Conservation (phyloP, 768 basidiomycete species). For the Atractiella rhizophila region DNA sequence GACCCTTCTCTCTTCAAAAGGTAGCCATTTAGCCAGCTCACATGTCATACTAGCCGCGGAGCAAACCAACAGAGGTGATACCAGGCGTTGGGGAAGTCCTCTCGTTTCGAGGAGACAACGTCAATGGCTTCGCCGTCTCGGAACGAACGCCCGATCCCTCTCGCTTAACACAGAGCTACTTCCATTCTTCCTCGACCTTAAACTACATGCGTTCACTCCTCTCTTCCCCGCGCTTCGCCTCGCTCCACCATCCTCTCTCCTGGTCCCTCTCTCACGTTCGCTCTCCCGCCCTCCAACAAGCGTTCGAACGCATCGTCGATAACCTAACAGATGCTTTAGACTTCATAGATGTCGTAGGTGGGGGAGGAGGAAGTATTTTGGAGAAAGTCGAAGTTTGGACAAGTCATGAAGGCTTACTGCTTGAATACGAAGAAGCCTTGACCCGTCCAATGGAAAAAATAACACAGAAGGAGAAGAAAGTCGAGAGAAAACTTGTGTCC, state of each 20-base stretch:
- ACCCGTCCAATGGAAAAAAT: no score
- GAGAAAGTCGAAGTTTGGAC: constrained; percentile 87
- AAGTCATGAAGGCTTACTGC: constrained; percentile 45
- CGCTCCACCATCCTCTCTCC: constrained; percentile 32
- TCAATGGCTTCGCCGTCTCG: constrained; percentile 50
- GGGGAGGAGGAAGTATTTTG: constrained; percentile 47
- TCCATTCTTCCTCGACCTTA: constrained; percentile 76
- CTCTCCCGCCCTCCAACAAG: constrained; percentile 38
- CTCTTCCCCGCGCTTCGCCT: constrained; percentile 69
- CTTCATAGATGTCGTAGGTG: constrained; percentile 70
- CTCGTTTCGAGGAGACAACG: constrained; percentile 86
- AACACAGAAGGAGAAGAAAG: no score
- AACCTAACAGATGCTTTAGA: constrained; percentile 74
- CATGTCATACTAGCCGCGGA: constrained; percentile 34
- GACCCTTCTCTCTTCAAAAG: no score
- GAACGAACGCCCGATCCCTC: constrained; percentile 78
- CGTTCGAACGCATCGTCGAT: constrained; percentile 65
- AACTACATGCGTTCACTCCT: constrained; percentile 76
- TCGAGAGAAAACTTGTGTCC: no score
- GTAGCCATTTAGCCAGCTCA: no score
- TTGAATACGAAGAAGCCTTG: constrained; percentile 74
- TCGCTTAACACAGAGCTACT: constrained; percentile 69
- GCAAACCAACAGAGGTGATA: constrained; percentile 52
- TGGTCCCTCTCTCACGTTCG: constrained; percentile 87
- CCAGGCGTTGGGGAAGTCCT: constrained; percentile 48